A percentile compares a stretch with the other conserved stretches of the same genome.
Evolutionary conservation across 768 basidiomycete species (phyloP).

Genomic region (Xerocomus brunneocitrinus): DNA sequence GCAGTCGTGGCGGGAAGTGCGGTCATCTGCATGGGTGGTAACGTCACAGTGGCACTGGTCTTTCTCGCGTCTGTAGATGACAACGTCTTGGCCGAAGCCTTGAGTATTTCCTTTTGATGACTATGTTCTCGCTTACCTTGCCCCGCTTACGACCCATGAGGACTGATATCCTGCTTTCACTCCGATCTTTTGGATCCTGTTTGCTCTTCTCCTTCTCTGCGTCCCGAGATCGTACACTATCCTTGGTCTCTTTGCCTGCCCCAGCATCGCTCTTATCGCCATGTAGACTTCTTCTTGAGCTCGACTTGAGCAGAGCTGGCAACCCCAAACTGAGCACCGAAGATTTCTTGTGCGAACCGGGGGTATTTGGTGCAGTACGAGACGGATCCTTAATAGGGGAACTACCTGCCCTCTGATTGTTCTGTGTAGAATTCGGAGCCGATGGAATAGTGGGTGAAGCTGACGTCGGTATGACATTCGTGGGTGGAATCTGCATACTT

Average conservation of each 20-base stretch:
- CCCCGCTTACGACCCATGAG: conserved; percentile 87
- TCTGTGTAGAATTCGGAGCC: conserved; percentile 38
- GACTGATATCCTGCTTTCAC: conserved; percentile 84
- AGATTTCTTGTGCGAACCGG: conserved; percentile 71
- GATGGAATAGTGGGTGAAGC: conserved; percentile 53
- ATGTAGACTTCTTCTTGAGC: conserved; percentile 76
- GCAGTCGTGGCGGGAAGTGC: conserved; percentile 79
- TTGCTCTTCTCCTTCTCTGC: conserved; percentile 52
- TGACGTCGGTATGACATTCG: conserved; percentile 36
- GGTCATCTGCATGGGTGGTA: conserved; percentile 90
- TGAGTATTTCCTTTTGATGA: conserved; percentile 8
- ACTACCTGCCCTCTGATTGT: conserved; percentile 38
- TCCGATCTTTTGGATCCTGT: conserved; percentile 78
- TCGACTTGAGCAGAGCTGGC: conserved; percentile 81
- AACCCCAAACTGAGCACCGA: conserved; percentile 78
- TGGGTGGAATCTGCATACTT: conserved; percentile 66
- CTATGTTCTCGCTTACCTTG: conserved; percentile 56
- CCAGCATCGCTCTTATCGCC: conserved; percentile 43
- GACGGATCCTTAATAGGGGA: conserved; percentile 54
- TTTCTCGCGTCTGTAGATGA: conserved; percentile 82
- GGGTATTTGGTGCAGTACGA: conserved; percentile 49
- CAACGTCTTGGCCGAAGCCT: conserved; percentile 52
- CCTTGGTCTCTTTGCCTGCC: conserved; percentile 49
- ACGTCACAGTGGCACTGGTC: conserved; percentile 56
- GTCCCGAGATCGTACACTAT: conserved; percentile 41